A percentile compares a stretch with the other conserved stretches of the same genome.
These are phyloP conservation scores for Daldinia concentrica DNA, from an alignment of 495 filamentous ascomycete species.

Conservation along the genomic window DNA sequence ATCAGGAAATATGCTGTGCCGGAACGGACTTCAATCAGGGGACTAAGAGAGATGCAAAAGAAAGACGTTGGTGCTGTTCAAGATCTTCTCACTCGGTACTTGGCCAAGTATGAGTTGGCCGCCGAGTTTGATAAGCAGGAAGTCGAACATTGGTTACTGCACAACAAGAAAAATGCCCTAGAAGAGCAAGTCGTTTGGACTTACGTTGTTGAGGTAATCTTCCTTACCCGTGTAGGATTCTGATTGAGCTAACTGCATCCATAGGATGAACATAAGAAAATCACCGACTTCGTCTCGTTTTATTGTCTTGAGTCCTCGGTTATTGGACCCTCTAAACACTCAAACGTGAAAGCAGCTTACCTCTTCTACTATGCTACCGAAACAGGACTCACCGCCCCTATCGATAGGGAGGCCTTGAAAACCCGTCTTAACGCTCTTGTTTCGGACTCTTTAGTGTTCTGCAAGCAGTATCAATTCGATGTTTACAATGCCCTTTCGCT, in stretches of 20 bases:
- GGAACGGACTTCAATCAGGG: constrained; percentile 70
- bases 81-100: constrained; percentile 77
- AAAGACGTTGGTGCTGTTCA: constrained; percentile 83
- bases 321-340: constrained; percentile 79
- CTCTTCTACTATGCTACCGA: constrained; percentile 96
- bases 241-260: constrained; percentile 12
- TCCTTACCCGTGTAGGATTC: not conserved
- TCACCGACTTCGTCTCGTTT: constrained; percentile 97
- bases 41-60: constrained; percentile 80
- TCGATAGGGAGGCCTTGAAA: constrained; percentile 67
- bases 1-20: constrained; percentile 82
- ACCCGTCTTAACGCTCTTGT: constrained; percentile 77
- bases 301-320: constrained; percentile 94
- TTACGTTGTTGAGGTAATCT: constrained; percentile 83
- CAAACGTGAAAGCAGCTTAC: constrained; percentile 84
- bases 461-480: constrained; percentile 88
- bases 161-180: constrained; percentile 62
- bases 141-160: constrained; percentile 86
- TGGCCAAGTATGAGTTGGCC: constrained; percentile 82
- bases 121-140: constrained; percentile 82
- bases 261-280: constrained; percentile 67
- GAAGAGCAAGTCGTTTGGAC: constrained; percentile 88
- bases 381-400: constrained; percentile 69
- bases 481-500: constrained; percentile 96
- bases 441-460: constrained; percentile 85